These are phyloP conservation scores for Pseudoneurospora amorphoporcata DNA, from an alignment of 495 filamentous ascomycete genomes.

Conservation along the genomic window DNA sequence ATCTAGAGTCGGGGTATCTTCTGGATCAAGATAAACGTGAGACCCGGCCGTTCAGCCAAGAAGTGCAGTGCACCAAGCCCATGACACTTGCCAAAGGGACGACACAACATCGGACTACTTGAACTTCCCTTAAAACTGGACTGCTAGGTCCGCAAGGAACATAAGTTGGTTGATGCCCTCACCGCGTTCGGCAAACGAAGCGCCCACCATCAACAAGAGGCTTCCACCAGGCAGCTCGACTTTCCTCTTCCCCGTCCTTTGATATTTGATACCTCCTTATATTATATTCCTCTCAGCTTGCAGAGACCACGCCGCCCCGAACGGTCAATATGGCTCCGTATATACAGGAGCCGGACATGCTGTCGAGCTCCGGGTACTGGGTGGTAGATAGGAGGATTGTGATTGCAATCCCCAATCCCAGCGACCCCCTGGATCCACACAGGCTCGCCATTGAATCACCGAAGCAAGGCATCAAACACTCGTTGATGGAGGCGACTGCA, in stretches of 20 bases:
- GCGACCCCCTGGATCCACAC: neutral
- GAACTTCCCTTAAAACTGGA: neutral
- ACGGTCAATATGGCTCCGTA: neutral
- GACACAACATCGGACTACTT: neutral
- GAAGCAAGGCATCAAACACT: neutral
- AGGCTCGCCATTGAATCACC: neutral
- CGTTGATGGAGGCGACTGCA: neutral
- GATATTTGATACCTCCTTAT: neutral
- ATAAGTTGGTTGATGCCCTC: neutral
- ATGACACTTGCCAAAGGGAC: neutral
- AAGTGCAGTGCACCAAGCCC: neutral
- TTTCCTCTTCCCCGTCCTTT: neutral
- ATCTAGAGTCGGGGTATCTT: neutral
- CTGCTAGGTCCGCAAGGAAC: neutral
- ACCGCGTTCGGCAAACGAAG: neutral
- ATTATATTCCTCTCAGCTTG: neutral
- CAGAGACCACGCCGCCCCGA: neutral
- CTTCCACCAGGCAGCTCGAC: neutral
- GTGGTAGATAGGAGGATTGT: neutral
- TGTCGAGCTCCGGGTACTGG: neutral
- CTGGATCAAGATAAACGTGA: neutral
- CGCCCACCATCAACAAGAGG: neutral
- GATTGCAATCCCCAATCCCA: neutral
- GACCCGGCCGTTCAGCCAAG: neutral
- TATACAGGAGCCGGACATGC: neutral